Base-by-base conservation (phyloP, 768 basidiomycete genomes). In the Tephrocybe sp. region DNA sequence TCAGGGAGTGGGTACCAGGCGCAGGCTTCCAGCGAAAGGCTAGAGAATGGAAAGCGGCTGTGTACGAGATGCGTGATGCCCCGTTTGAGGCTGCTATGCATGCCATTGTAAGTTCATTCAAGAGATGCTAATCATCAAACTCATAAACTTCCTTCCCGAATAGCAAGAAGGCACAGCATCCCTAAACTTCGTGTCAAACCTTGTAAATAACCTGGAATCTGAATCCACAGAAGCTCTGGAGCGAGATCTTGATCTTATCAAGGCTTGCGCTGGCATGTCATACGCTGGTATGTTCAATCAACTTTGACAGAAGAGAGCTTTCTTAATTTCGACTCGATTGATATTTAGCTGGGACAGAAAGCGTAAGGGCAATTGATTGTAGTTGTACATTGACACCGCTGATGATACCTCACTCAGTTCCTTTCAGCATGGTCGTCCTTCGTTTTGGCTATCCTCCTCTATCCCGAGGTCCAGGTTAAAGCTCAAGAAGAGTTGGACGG, bases 21-120 rank as follows among this genome's bases (percentile, higher is more conserved):
- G 75, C 78, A 3, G 70, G 72, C 7, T 81, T 81, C 59, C 69
- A 79, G 51, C 68, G 68, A 17, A 76, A 77, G 57, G 79, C 78
- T 11, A 67, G 67, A n/a, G 63, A 72, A 47, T 80, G 80, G 78
- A 75, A 72, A 39, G 63, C 62, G 30, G 72, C 73, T 31, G 72
- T 77, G 10, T 62, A 70, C 36, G 72, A 75, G 48, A 80, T 81
- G 79, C 70, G 70, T 35, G 71, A 80, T 51, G 67, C 65, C 3
- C 74, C 74, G 0, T 76, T 74, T 51, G 60, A 61, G 17, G 63
- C 68, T 19, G 72, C 72, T 1, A 62, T 67, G 48, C 58, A 67
- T 12, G 62, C 68, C 26, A 60, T 78, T 55, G 79, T 78, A 49
- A 47, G 68, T 57, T 41, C 11, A 3, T 14, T 23, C 38, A 16